These are phyloP conservation scores for Phytopythium delawarense DNA, from an alignment of 352 stramenopile genomes.

Conservation along the genomic window DNA sequence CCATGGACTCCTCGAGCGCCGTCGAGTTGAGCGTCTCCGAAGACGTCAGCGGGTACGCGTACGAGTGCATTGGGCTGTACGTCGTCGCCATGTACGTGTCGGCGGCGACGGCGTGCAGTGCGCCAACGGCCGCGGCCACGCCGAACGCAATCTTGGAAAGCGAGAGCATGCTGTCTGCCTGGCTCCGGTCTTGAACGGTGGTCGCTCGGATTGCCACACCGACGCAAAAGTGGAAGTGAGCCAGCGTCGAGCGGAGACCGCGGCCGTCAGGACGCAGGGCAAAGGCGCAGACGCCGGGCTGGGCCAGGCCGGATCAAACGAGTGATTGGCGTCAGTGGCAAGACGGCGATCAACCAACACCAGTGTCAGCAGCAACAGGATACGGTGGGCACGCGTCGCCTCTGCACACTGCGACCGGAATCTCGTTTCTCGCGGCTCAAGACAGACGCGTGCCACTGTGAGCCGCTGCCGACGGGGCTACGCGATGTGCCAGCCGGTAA, in stretches of 20 bases:
- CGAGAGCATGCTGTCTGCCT: neutral
- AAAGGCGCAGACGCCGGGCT: neutral
- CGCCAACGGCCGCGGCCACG: neutral
- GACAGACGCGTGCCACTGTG: constrained; percentile 3
- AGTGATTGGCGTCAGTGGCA: neutral
- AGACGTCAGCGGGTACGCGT: constrained; percentile 38
- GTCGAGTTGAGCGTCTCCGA: constrained; percentile 13
- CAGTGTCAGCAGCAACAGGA: neutral
- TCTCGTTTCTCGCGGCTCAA: neutral
- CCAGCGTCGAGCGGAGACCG: neutral
- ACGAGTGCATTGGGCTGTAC: constrained; percentile 53
- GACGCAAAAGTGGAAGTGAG: constrained; percentile 6
- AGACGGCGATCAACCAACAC: neutral
- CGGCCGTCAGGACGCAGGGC: neutral
- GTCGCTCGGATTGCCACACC: neutral
- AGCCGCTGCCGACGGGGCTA: neutral
- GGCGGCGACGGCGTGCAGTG: neutral
- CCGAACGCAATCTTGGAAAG: constrained; percentile 6
- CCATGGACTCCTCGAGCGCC: constrained; percentile 23
- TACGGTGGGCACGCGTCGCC: neutral
- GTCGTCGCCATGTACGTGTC: constrained; percentile 33
- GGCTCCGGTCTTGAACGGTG: neutral
- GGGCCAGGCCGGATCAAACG: neutral
- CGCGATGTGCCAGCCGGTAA: neutral
- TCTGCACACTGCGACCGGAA: neutral